Evolutionary conservation across 2,329 filamentous ascomycete species (phyloP).

Genomic region (Ophiocordyceps camponoti-floridani): DNA sequence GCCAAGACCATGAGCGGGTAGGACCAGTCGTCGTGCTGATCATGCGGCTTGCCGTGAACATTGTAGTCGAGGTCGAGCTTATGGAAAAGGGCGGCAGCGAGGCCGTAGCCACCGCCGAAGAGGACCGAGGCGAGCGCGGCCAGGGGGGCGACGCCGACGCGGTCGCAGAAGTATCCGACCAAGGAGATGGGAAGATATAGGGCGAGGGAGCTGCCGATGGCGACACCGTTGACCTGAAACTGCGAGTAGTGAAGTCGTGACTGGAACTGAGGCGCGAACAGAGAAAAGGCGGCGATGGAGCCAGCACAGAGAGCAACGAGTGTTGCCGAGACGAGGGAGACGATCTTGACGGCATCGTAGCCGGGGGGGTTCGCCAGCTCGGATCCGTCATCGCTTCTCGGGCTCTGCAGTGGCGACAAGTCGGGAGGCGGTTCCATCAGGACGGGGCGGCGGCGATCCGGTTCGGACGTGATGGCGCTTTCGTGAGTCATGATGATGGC

Average conservation of each 20-base stretch:
- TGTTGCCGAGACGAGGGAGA: conserved; percentile 37
- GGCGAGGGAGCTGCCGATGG: conserved; percentile 70
- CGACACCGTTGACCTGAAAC: conserved; percentile 78
- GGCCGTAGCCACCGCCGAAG: conserved; percentile 66
- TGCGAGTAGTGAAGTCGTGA: conserved; percentile 75
- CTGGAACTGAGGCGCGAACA: conserved; percentile 86
- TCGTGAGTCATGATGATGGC: not conserved
- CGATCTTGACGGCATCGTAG: conserved; percentile 14
- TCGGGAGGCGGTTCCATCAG: not conserved
- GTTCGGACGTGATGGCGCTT: not conserved
- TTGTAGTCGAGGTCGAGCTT: conserved; percentile 28
- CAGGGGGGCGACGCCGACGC: conserved; percentile 62
- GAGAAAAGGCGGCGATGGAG: conserved; percentile 81
- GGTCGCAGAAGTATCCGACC: conserved; percentile 83
- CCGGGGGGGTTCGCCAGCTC: conserved; percentile 1
- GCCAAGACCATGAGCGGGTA: conserved; percentile 72
- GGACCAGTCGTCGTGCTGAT: conserved; percentile 38
- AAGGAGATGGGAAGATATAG: conserved; percentile 86
- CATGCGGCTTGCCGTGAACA: conserved; percentile 14
- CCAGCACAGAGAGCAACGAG: conserved; percentile 59
- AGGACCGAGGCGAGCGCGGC: conserved; percentile 54
- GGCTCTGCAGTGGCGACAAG: conserved; percentile 1
- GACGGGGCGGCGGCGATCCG: not conserved
- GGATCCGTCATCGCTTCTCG: conserved; percentile 3
- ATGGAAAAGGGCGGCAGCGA: conserved; percentile 63